These are phyloP conservation scores for Oryza glaberrima DNA, from an alignment of 176 grass and related monocot genomes.

Conservation along the genomic window DNA sequence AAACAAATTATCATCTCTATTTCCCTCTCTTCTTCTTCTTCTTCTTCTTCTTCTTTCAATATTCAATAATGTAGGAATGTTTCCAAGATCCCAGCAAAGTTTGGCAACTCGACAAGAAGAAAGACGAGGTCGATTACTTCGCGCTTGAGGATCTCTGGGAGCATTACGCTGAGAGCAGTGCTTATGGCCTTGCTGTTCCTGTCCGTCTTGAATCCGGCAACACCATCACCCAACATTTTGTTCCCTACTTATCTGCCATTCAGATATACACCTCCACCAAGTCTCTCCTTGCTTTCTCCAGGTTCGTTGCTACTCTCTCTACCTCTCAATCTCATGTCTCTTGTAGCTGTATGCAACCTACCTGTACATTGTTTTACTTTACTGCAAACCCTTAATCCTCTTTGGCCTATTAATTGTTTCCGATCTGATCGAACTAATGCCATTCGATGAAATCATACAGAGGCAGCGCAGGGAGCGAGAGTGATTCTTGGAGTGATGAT, in stretches of 20 bases:
- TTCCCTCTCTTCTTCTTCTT: background rate
- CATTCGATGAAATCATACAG: background rate
- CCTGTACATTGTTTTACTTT: background rate
- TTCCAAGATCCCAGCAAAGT: constrained; percentile 47
- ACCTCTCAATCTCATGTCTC: too few species aligned
- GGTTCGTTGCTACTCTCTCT: constrained; percentile 31
- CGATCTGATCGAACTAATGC: too few species aligned
- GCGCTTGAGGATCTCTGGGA: constrained; percentile 63
- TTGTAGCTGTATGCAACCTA: too few species aligned
- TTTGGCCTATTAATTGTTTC: background rate
- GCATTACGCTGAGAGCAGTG: constrained; percentile 60
- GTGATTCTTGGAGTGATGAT: constrained; percentile 74
- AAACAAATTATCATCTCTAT: background rate
- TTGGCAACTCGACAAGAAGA: constrained; percentile 45
- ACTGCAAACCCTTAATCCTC: background rate
- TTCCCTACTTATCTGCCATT: constrained; percentile 70
- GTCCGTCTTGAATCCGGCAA: constrained; percentile 27
- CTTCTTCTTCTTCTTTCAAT: background rate
- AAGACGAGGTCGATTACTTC: constrained; percentile 57
- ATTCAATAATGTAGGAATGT: constrained; percentile 20
- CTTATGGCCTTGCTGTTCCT: constrained; percentile 55
- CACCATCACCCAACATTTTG: constrained; percentile 56
- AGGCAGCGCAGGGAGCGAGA: constrained; percentile 46
- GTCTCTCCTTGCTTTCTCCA: constrained; percentile 28
- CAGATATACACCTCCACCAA: constrained; percentile 69